Evolutionary conservation across 1,284 basidiomycete genomes (phyloP).

Genomic region (Irpex sp.): DNA sequence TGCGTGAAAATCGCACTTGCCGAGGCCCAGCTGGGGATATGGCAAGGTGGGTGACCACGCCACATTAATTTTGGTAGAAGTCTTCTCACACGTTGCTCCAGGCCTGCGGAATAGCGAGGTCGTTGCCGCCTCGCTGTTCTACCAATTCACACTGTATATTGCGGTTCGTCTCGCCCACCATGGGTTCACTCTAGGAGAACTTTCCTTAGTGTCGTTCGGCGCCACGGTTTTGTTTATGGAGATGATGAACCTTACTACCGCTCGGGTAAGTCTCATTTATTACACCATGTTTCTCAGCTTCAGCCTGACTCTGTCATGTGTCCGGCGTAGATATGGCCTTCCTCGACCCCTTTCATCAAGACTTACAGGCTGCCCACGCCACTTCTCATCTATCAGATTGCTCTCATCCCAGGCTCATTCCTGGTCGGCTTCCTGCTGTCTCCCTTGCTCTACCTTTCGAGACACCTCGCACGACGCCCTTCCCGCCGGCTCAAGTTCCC

Average conservation of each 20-base stretch:
- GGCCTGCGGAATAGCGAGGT: conserved; percentile 82
- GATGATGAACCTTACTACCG: conserved; percentile 76
- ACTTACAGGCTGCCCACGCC: conserved; percentile 94
- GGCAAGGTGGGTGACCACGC: conserved; percentile 54
- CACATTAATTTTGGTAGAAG: neutral
- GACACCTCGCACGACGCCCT: conserved; percentile 90
- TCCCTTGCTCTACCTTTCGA: conserved; percentile 88
- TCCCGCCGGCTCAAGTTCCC: conserved; percentile 87
- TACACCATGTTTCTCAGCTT: neutral
- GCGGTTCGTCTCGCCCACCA: conserved; percentile 88
- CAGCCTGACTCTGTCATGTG: conserved; percentile 13
- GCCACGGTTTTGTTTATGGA: conserved; percentile 89
- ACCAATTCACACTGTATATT: conserved; percentile 89
- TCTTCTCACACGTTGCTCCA: conserved; percentile 27
- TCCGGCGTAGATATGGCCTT: conserved; percentile 64
- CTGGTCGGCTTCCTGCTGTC: conserved; percentile 93
- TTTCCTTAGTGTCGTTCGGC: conserved; percentile 84
- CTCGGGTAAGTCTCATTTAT: conserved; percentile 51
- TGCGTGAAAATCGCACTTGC: conserved; percentile 45
- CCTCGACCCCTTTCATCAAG: conserved; percentile 84
- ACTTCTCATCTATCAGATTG: conserved; percentile 88
- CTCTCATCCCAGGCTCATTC: conserved; percentile 90
- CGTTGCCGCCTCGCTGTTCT: conserved; percentile 74
- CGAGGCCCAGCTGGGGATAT: conserved; percentile 45
- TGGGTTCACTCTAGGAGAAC: conserved; percentile 93